These are phyloP conservation scores for Polygonum aviculare DNA, from an alignment of 148 eudicot species.

Conservation along the genomic window DNA sequence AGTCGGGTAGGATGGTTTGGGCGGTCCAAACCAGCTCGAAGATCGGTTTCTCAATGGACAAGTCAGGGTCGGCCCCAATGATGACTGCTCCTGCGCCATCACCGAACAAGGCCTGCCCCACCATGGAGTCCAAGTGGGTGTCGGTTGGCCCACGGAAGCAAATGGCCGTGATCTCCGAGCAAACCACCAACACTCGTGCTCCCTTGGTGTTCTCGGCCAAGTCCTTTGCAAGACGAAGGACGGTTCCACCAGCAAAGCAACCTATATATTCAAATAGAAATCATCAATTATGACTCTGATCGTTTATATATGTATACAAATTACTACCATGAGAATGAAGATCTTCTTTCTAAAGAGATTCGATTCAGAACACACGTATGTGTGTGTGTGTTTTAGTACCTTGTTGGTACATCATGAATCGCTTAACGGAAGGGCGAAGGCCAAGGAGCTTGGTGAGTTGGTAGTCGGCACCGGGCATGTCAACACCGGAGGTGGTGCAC, in stretches of 20 bases:
- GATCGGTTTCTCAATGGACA: slow-evolving; percentile 18
- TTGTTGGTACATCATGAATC: slow-evolving; percentile 44
- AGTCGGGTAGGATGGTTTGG: slow-evolving; percentile 28
- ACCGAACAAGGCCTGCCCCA: slow-evolving; percentile 36
- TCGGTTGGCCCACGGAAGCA: slow-evolving; percentile 35
- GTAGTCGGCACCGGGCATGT: slow-evolving; percentile 53
- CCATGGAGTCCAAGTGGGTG: slow-evolving; percentile 27
- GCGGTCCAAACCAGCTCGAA: slow-evolving; percentile 24
- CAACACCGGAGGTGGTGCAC: slow-evolving; percentile 47
- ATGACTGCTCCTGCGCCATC: slow-evolving; percentile 32
- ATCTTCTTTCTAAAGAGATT: too few species aligned
- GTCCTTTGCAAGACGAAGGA: slow-evolving; percentile 35
- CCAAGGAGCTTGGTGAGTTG: slow-evolving; percentile 48
- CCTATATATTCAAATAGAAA: neutral
- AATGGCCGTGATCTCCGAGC: slow-evolving; percentile 31
- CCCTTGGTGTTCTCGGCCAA: slow-evolving; percentile 32
- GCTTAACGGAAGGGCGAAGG: slow-evolving; percentile 36
- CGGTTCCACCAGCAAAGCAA: slow-evolving; percentile 32
- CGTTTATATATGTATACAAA: too few species aligned
- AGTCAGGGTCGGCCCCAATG: slow-evolving; percentile 25
- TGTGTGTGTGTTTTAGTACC: neutral
- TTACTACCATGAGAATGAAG: too few species aligned
- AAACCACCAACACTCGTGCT: slow-evolving; percentile 28
- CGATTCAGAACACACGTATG: too few species aligned
- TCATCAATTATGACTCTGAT: too few species aligned